Evolutionary conservation across 2,329 filamentous ascomycete species (phyloP), one percentile per base, ranked within the genome.

Genomic region (Ophiostoma triangulosporum): DNA sequence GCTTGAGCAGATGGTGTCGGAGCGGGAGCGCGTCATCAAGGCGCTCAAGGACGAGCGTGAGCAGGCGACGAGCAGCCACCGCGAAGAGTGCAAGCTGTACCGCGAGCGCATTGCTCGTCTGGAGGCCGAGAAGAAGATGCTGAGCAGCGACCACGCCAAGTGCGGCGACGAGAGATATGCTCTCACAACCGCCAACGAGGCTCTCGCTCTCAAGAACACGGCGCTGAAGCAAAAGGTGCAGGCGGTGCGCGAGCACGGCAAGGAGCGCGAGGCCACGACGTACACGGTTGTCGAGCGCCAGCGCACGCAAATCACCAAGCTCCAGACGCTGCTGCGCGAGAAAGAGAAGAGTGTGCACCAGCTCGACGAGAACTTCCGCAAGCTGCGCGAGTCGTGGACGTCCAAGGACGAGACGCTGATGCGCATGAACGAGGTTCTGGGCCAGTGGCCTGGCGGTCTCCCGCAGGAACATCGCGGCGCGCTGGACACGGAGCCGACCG

Each of bases 11-110:
- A 57, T 57, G 55, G 56, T 59, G 35, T 52, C 52, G 0, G 57
- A 60, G 54, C 59, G 59, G 9, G 59, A 60, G 40, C 54, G 54
- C 3, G 59, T 59, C n/a, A 60, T 60, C 54, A 48, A 49, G 50
- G 57, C 57, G 6, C 53, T 58, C 49, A 55, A 56, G 50, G 57
- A 58, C 43, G 57, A 60, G 52, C 43, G 54, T 17, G 54, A 53
- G 9, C 57, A 57, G 2, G 56, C 59, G 6, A 53, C n/a, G 14
- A 53, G 57, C 54, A 59, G 57, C 51, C 56, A 58, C 31, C 59
- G 59, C 12, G 57, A 60, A 43, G 57, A 48, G 40, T 55, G 55
- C 48, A 52, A 48, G 11, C 56, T 59, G 17, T 43, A 54, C 50
- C 54, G 54, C 45, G 59, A 60, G 53, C 57, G 51, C 50, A 52